Evolutionary conservation across 441 rosid genomes (phyloP).

Genomic region (Codiaeum variegatum): DNA sequence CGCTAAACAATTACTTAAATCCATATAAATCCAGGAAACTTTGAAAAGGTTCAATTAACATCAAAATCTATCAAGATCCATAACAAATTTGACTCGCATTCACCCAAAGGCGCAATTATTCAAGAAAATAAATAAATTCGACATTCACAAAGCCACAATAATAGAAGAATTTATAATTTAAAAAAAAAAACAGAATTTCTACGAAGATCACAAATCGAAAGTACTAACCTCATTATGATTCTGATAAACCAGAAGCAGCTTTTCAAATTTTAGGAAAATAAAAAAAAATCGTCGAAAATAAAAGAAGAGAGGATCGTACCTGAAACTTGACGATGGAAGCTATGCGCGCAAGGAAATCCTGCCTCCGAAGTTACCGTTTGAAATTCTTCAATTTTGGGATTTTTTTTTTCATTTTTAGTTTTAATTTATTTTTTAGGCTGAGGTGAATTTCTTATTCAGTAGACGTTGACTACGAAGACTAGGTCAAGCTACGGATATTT

Average conservation of each 20-base stretch:
- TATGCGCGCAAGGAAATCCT: neutral
- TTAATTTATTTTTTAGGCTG: neutral
- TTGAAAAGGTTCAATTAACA: neutral
- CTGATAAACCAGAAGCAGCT: neutral
- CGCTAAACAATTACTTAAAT: neutral
- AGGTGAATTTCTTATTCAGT: no score
- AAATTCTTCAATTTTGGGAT: neutral
- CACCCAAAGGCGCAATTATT: neutral
- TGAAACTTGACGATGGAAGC: neutral
- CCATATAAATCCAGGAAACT: neutral
- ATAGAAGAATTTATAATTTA: no score
- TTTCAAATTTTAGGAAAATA: no score
- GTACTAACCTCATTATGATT: neutral
- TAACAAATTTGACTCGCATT: neutral
- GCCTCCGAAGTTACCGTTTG: neutral
- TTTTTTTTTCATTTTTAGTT: no score
- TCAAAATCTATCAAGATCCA: neutral
- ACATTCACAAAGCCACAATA: neutral
- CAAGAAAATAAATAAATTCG: neutral
- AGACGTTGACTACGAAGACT: neutral
- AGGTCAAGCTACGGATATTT: neutral
- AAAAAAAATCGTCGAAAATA: neutral
- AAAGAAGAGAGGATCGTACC: neutral
- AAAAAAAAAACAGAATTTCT: neutral
- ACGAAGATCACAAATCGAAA: neutral